Evolutionary conservation across 306 rosid genomes (phyloP).

Genomic region (Dalbergia cultrata): DNA sequence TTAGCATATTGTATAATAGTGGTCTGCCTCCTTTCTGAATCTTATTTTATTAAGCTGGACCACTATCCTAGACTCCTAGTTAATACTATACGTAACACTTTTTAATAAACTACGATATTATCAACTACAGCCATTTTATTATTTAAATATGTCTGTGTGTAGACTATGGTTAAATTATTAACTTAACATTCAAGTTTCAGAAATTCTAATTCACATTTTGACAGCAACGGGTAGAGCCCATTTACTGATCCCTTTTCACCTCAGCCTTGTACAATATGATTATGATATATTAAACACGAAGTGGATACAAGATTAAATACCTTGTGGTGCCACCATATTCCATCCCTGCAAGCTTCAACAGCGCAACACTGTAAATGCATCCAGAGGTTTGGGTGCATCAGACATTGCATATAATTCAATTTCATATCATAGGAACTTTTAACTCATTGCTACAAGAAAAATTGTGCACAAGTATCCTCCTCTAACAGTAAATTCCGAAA

Average conservation of each 20-base stretch:
- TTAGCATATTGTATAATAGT: neutral
- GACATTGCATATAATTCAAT: constrained; percentile 23
- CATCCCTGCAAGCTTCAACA: constrained; percentile 89
- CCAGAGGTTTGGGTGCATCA: constrained; percentile 44
- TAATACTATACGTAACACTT: neutral
- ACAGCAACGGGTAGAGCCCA: constrained; percentile 6
- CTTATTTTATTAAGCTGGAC: neutral
- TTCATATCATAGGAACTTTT: constrained; percentile 2
- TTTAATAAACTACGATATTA: neutral
- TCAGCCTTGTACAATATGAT: neutral
- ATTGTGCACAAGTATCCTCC: constrained; percentile 4
- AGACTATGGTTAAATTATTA: neutral
- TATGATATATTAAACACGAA: neutral
- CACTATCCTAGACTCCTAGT: neutral
- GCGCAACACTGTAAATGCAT: constrained; percentile 77
- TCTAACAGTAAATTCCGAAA: constrained; percentile 10
- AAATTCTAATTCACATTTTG: neutral
- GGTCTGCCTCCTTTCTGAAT: constrained; percentile 1
- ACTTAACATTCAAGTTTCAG: neutral
- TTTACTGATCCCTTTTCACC: neutral
- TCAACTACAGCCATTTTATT: too few species aligned
- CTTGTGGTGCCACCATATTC: constrained; percentile 96
- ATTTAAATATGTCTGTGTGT: too few species aligned
- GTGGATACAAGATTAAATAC: constrained; percentile 50
- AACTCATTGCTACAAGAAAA: constrained; percentile 3